Base-by-base conservation (phyloP, 257 asterid genomes). In the Solanum neorickii region DNA sequence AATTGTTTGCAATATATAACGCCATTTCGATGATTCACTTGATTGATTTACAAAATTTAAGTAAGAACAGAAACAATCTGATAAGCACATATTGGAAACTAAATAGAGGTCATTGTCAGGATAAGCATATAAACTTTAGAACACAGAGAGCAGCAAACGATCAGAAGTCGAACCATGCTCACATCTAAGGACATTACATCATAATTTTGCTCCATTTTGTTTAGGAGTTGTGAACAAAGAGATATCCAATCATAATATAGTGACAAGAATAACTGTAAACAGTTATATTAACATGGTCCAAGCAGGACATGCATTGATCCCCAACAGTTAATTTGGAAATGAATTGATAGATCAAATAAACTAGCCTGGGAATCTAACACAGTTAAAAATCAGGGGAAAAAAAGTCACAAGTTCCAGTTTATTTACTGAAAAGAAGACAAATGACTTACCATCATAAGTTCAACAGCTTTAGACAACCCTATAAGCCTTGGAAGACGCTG, bases 401-500 rank as follows among this genome's bases (percentile, higher is more conserved):
- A 78, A 15, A 46, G 42, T 78, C 85, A 80, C 44, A 47, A 27
- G 85, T 80, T 27, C 59, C 66, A 29, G n/a, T 41, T 80, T 27
- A 27, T 29, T 47, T 80, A 80, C 68, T 29, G 68, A 80, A 46
- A 47, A 27, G 85, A 80, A 47, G 69, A 47, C 29, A 49, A 80
- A 29, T 82, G 84, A 88, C 94, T 86, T 92, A 97, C 99, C 99
- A 97, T 93, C 93, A 97, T 93, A 75, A 94, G 90, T 41, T 93
- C 98, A 91, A 96, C 88, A 85, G 99, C 98, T 91, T 96, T 95
- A 44, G 96, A 92, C 91, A 97, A 90, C 83, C 99, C 99, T 75
- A 95, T 91, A 37, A 97, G 97, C 93, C 99, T 93, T 23, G 99
- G 99, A 89, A 97, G 98, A 87, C 96, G 98, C 77, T 96, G 99